These are phyloP conservation scores for Xylaria curta DNA, from an alignment of 495 filamentous ascomycete genomes.

Conservation along the genomic window DNA sequence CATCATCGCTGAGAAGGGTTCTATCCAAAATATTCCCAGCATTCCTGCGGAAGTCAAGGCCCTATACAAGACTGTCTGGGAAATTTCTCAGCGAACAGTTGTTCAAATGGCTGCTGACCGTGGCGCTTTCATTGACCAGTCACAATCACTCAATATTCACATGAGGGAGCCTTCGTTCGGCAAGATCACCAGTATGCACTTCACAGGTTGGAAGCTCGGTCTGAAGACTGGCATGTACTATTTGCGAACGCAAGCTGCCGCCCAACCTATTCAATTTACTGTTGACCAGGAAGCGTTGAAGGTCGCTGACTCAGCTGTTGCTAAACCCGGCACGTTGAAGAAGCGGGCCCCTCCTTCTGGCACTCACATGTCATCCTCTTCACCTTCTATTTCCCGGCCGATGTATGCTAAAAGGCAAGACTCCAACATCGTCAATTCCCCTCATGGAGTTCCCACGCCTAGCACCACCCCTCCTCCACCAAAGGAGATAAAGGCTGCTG, in stretches of 20 bases:
- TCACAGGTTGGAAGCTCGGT: slow-evolving; percentile 97
- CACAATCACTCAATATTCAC: slow-evolving; percentile 98
- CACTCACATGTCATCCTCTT: slow-evolving; percentile 58
- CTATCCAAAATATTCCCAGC: slow-evolving; percentile 94
- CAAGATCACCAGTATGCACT: slow-evolving; percentile 99
- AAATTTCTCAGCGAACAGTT: slow-evolving; percentile 95
- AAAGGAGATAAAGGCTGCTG: slow-evolving; percentile 51
- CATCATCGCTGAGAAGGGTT: slow-evolving; percentile 95
- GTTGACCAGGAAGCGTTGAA: slow-evolving; percentile 96
- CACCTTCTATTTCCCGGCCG: slow-evolving; percentile 47
- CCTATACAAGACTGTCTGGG: slow-evolving; percentile 99
- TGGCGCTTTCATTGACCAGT: slow-evolving; percentile 98
- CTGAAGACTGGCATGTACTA: slow-evolving; percentile 99
- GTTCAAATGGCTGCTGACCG: slow-evolving; percentile 98
- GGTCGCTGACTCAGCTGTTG: slow-evolving; percentile 83
- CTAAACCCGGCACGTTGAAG: slow-evolving; percentile 63
- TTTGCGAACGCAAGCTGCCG: slow-evolving; percentile 95
- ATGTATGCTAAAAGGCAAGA: slow-evolving; percentile 51
- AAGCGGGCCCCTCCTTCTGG: slow-evolving; percentile 67
- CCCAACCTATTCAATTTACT: slow-evolving; percentile 97
- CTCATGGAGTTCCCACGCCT: slow-evolving; percentile 68
- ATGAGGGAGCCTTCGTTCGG: slow-evolving; percentile 99
- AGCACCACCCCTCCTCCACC: slow-evolving; percentile 62
- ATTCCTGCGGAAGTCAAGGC: slow-evolving; percentile 95
- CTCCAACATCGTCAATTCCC: slow-evolving; percentile 32